phyloP scores from a whole-genome alignment of 208 protist species.

The Acanthamoeba triangularis region DNA sequence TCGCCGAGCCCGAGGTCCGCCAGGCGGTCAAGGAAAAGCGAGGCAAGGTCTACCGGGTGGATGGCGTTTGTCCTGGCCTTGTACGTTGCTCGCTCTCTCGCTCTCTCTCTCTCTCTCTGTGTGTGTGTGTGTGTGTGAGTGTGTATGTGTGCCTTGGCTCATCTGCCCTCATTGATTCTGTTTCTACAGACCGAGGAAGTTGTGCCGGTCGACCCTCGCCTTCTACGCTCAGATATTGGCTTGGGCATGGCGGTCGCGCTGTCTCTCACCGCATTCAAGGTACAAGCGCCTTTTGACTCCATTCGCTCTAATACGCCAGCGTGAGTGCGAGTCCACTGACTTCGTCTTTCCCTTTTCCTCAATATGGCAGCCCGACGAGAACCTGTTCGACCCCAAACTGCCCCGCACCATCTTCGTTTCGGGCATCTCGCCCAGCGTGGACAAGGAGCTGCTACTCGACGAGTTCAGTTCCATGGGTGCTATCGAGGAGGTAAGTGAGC shows the following conservation, averaged over 20 bases:
- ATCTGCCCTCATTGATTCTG: background rate
- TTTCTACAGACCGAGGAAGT: background rate
- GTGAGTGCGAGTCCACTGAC: background rate
- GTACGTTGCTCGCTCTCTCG: background rate
- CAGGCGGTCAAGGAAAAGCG: slow-evolving; percentile 31
- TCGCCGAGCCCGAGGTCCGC: slow-evolving; percentile 31
- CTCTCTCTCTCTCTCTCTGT: background rate
- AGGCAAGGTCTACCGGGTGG: background rate
- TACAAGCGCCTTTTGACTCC: background rate
- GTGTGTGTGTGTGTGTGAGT: background rate
- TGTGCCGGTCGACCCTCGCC: background rate
- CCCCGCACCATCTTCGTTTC: slow-evolving; percentile 15
- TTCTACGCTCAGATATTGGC: slow-evolving; percentile 32
- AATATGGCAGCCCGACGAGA: slow-evolving; percentile 26
- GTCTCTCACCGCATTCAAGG: background rate
- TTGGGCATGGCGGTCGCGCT: background rate
- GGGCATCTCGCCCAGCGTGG: slow-evolving; percentile 45
- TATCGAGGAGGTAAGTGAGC: background rate
- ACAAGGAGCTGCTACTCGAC: slow-evolving; percentile 29
- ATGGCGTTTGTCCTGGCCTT: background rate
- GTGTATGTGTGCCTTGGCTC: background rate
- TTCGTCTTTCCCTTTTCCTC: background rate
- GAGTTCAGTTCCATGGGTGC: slow-evolving; percentile 36
- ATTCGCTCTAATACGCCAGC: background rate
- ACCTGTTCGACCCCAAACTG: slow-evolving; percentile 53